phyloP scores from a whole-genome alignment of 2,329 filamentous ascomycete species.

The Aspergillus novoparasiticus region DNA sequence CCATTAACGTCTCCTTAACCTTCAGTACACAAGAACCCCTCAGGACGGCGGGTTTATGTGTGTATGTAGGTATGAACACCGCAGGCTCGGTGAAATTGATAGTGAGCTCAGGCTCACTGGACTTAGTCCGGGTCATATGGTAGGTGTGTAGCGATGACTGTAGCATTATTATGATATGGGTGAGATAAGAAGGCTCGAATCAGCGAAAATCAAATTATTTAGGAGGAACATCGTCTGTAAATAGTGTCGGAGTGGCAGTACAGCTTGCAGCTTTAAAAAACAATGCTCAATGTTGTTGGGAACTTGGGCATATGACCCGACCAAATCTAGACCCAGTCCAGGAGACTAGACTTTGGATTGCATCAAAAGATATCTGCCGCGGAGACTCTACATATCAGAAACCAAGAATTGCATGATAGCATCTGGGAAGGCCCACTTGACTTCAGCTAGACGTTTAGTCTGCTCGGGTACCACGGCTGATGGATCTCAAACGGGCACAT shows the following conservation, averaged over 20 bases:
- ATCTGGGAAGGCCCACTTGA: not conserved
- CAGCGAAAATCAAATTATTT: not conserved
- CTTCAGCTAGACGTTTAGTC: not conserved
- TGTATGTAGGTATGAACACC: slow-evolving; percentile 16
- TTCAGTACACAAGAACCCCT: slow-evolving; percentile 15
- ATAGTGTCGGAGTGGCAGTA: not conserved
- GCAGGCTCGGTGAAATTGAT: slow-evolving; percentile 16
- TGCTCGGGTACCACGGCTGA: not conserved
- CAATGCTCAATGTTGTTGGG: not conserved
- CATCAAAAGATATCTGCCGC: slow-evolving; percentile 2
- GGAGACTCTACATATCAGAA: not conserved
- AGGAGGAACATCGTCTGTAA: not conserved
- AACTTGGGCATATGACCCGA: not conserved
- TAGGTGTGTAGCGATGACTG: slow-evolving; percentile 3
- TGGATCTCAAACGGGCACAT: not conserved
- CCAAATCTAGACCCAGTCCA: slow-evolving; percentile 4
- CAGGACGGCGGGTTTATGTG: slow-evolving; percentile 19
- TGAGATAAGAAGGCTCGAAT: not conserved
- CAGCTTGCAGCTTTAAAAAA: not conserved
- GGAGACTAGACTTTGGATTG: not conserved
- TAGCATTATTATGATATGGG: not conserved
- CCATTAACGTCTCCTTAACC: slow-evolving; percentile 9
- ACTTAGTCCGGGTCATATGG: slow-evolving; percentile 1
- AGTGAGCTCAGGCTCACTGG: slow-evolving; percentile 8
- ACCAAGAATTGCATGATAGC: not conserved